Evolutionary conservation across 306 rosid genomes (phyloP).

Genomic region (Quercus engelmannii): DNA sequence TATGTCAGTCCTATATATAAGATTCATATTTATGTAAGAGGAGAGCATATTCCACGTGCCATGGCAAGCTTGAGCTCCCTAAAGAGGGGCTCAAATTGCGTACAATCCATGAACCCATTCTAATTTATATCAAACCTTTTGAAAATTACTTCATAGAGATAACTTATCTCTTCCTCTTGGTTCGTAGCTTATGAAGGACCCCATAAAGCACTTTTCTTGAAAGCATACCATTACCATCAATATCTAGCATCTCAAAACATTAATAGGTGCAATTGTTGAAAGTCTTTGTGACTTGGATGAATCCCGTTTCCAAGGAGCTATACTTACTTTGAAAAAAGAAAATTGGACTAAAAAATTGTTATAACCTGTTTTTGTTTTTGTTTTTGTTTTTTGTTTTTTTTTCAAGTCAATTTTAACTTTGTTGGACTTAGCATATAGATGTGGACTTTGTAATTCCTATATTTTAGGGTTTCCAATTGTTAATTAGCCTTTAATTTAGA

Average conservation of each 20-base stretch:
- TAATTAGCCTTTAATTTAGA: not conserved
- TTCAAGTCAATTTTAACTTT: not conserved
- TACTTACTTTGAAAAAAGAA: not conserved
- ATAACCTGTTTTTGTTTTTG: too few species aligned
- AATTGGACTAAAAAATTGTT: not conserved
- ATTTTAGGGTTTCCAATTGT: too few species aligned
- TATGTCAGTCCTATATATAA: too few species aligned
- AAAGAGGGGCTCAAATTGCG: slow-evolving; percentile 39
- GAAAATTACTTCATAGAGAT: slow-evolving; percentile 23
- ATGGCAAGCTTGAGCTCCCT: slow-evolving; percentile 54
- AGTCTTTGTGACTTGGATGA: slow-evolving; percentile 25
- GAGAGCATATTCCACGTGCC: slow-evolving; percentile 42
- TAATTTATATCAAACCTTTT: slow-evolving; percentile 44
- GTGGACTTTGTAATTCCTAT: slow-evolving; percentile 26
- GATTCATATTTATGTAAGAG: too few species aligned
- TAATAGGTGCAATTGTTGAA: slow-evolving; percentile 36
- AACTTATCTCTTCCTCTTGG: too few species aligned
- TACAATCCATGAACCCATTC: slow-evolving; percentile 34
- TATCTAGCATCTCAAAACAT: slow-evolving; percentile 38
- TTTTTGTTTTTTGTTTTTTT: too few species aligned
- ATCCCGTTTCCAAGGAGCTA: slow-evolving; percentile 30
- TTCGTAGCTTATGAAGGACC: slow-evolving; percentile 14
- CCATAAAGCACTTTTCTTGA: slow-evolving; percentile 36
- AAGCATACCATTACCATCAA: slow-evolving; percentile 37
- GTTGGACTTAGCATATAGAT: not conserved